phyloP scores from a whole-genome alignment of 139 green algal genomes.

The Micromonas commoda region DNA sequence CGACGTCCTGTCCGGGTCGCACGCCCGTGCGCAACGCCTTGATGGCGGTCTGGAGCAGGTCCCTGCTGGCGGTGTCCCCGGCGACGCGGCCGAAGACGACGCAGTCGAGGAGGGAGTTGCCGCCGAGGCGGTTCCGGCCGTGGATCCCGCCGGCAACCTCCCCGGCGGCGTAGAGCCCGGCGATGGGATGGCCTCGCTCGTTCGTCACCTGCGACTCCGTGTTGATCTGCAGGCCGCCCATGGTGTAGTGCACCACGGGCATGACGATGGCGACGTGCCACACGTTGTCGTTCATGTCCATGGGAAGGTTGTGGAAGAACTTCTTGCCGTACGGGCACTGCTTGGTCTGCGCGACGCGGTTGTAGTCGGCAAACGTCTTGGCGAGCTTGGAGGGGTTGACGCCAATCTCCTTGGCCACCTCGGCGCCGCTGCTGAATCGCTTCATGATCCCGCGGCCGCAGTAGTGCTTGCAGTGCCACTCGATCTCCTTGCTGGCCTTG shows the following conservation, averaged over 20 bases:
- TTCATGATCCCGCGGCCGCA: slow-evolving; percentile 39
- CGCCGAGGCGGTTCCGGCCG: slow-evolving; percentile 64
- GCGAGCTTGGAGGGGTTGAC: slow-evolving; percentile 27
- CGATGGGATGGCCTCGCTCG: slow-evolving; percentile 39
- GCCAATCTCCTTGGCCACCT: slow-evolving; percentile 33
- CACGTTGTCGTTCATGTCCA: slow-evolving; percentile 38
- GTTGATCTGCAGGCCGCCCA: slow-evolving; percentile 45
- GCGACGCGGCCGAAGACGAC: slow-evolving; percentile 64
- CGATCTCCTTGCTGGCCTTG: slow-evolving; percentile 39
- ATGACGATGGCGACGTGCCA: slow-evolving; percentile 40
- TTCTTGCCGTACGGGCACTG: slow-evolving; percentile 48
- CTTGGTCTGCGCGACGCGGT: slow-evolving; percentile 13
- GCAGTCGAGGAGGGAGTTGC: slow-evolving; percentile 72
- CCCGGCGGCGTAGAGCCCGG: slow-evolving; percentile 60
- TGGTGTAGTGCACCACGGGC: slow-evolving; percentile 47
- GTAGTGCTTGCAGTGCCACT: slow-evolving; percentile 46
- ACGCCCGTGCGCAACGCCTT: neutral
- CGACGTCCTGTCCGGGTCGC: neutral
- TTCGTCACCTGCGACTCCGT: slow-evolving; percentile 34
- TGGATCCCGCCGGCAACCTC: slow-evolving; percentile 70
- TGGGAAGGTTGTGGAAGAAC: slow-evolving; percentile 40
- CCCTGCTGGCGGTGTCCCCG: slow-evolving; percentile 33
- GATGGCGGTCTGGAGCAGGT: slow-evolving; percentile 28
- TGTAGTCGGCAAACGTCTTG: slow-evolving; percentile 40
- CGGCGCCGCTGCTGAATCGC: slow-evolving; percentile 16